Conservation (phyloP, 2,329 filamentous ascomycete species). For the Dothideomycetidae sp. region DNA sequence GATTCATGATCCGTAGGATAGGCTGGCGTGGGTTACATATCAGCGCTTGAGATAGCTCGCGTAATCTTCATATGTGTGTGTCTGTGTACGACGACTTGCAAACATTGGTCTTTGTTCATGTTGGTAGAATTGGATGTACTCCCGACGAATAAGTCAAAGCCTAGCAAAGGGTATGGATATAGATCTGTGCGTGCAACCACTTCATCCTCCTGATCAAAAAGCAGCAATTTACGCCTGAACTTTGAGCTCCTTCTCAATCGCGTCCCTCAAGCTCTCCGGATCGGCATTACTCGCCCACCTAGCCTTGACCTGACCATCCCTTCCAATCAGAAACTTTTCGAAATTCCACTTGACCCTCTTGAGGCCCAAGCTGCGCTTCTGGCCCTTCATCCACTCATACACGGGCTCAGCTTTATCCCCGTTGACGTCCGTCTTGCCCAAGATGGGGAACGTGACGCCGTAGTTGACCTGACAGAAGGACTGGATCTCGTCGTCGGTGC, state of each 20-base stretch:
- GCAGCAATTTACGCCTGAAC: too few relatives aligned
- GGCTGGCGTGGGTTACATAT: neutral
- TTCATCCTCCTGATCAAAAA: too few relatives aligned
- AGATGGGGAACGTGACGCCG: conserved; percentile 78
- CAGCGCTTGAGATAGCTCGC: neutral
- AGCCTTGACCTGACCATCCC: conserved; percentile 70
- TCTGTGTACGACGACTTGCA: too few relatives aligned
- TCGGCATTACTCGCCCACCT: conserved; percentile 82
- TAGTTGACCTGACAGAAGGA: conserved; percentile 83
- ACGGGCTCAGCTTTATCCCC: conserved; percentile 66
- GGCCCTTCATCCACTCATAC: conserved; percentile 57
- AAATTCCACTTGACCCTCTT: conserved; percentile 99
- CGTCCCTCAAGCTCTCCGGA: conserved; percentile 63
- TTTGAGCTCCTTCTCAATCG: conserved; percentile 64
- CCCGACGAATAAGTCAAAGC: too few relatives aligned
- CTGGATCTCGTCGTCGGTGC: conserved; percentile 48
- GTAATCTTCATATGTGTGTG: neutral
- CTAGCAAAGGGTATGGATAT: too few relatives aligned
- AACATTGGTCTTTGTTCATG: too few relatives aligned
- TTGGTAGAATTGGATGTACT: too few relatives aligned
- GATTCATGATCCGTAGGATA: conserved; percentile 8
- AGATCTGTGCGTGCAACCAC: too few relatives aligned
- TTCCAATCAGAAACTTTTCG: conserved; percentile 88
- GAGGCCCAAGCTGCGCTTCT: conserved; percentile 72
- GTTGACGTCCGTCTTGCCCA: conserved; percentile 91